Percentiles rank a stretch among this genome's conserved stretches.
Evolutionary conservation across 495 filamentous ascomycete species (phyloP).

Genomic region (Neurospora sp.): DNA sequence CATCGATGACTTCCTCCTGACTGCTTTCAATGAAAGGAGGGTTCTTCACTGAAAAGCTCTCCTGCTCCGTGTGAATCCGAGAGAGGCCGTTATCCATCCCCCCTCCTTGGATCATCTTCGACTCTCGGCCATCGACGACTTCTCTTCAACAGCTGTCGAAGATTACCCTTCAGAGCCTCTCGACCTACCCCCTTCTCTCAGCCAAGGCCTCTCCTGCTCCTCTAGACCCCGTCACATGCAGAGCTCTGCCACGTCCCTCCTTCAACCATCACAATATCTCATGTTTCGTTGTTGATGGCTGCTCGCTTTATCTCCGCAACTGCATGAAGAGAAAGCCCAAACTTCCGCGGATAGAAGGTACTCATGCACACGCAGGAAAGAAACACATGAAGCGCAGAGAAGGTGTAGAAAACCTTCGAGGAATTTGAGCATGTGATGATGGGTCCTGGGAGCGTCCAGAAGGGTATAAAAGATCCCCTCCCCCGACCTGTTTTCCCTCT

Average conservation of each 20-base stretch:
- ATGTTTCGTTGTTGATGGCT: not conserved
- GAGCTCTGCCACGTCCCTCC: not conserved
- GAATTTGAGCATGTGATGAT: not conserved
- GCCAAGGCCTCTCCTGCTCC: not conserved
- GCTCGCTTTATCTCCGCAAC: not conserved
- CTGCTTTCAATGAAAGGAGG: not conserved
- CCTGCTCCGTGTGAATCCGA: not conserved
- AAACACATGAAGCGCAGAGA: not conserved
- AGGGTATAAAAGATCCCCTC: not conserved
- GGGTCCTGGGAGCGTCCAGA: not conserved
- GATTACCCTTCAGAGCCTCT: no score
- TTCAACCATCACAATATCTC: not conserved
- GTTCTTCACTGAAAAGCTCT: not conserved
- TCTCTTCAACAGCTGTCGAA: not conserved
- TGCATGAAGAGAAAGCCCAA: not conserved
- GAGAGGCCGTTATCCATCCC: not conserved
- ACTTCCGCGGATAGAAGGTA: not conserved
- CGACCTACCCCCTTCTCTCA: accelerated
- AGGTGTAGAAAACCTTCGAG: not conserved
- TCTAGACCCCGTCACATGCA: accelerated
- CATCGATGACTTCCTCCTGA: not conserved
- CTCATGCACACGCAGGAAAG: not conserved
- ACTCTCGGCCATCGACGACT: not conserved
- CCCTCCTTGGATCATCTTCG: no score
- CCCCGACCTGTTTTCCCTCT: not conserved